Evolutionary conservation across 2,329 filamentous ascomycete genomes (phyloP).

Genomic region (Rhexocercosporidium sp.): DNA sequence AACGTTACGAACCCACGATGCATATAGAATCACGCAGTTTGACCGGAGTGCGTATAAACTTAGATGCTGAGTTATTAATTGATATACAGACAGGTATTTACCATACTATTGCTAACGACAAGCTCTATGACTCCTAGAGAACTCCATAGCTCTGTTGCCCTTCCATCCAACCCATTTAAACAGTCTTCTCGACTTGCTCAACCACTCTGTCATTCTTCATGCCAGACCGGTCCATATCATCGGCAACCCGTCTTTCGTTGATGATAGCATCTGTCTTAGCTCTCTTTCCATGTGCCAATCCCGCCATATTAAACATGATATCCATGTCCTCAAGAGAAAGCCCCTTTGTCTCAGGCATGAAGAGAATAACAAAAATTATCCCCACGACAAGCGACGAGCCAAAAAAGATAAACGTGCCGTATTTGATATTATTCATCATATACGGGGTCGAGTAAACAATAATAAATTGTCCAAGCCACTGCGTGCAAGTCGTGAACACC

Average conservation of each 20-base stretch:
- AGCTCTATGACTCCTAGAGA: not conserved
- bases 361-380: conserved; percentile 49
- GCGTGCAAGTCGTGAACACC: conserved; percentile 60
- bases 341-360: conserved; percentile 53
- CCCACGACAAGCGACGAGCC: conserved; percentile 44
- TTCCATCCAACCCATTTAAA: not conserved
- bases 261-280: conserved; percentile 13
- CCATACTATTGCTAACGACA: not conserved
- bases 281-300: conserved; percentile 12
- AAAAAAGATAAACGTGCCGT: conserved; percentile 52
- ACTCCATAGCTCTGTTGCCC: not conserved
- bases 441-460: conserved; percentile 39
- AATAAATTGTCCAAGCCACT: conserved; percentile 44
- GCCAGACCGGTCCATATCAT: conserved; percentile 8
- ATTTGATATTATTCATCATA: conserved; percentile 36
- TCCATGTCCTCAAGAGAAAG: conserved; percentile 38
- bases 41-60: no score
- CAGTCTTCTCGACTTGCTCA: conserved; percentile 12
- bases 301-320: conserved; percentile 16
- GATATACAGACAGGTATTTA: not conserved
- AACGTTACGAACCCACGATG: no score
- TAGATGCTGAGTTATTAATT: not conserved
- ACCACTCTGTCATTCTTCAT: conserved; percentile 8
- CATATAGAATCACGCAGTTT: no score
- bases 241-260: conserved; percentile 7